phyloP scores from a whole-genome alignment of 1,284 basidiomycete species.

The Volvariella volvacea region DNA sequence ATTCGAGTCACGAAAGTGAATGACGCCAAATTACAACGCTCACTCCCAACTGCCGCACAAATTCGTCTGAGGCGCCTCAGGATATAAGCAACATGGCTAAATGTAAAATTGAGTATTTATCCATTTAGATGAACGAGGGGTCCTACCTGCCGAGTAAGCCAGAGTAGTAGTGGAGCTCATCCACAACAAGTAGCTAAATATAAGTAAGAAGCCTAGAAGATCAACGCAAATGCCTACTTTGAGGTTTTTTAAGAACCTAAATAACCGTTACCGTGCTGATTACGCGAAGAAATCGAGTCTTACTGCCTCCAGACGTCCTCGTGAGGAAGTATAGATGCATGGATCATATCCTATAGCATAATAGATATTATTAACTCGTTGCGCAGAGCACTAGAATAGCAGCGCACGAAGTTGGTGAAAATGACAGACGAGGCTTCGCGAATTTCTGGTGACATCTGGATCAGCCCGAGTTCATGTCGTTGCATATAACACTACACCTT shows the following conservation, averaged over 20 bases:
- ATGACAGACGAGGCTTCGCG: slow-evolving; percentile 63
- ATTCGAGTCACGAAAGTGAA: background rate
- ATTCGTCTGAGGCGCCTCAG: slow-evolving; percentile 73
- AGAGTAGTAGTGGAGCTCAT: slow-evolving; percentile 81
- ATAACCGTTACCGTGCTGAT: slow-evolving; percentile 7
- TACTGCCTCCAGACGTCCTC: slow-evolving; percentile 82
- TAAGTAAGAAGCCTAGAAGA: background rate
- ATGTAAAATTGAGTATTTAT: background rate
- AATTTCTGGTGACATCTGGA: slow-evolving; percentile 36
- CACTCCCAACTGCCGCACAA: slow-evolving; percentile 82
- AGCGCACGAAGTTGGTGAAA: slow-evolving; percentile 69
- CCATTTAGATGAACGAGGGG: background rate
- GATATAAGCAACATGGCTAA: slow-evolving; percentile 76
- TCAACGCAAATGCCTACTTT: slow-evolving; percentile 29
- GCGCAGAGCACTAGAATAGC: slow-evolving; percentile 1
- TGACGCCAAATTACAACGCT: slow-evolving; percentile 19
- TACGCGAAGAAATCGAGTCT: background rate
- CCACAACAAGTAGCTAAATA: slow-evolving; percentile 65
- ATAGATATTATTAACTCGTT: background rate
- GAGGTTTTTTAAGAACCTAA: slow-evolving; percentile 67
- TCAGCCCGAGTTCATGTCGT: background rate
- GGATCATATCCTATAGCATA: slow-evolving; percentile 80
- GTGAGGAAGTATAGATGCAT: slow-evolving; percentile 79
- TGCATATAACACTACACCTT: slow-evolving; percentile 28
- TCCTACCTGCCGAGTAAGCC: slow-evolving; percentile 64